Conservation (phyloP, 495 filamentous ascomycete species). For the Aspergillus campestris region DNA sequence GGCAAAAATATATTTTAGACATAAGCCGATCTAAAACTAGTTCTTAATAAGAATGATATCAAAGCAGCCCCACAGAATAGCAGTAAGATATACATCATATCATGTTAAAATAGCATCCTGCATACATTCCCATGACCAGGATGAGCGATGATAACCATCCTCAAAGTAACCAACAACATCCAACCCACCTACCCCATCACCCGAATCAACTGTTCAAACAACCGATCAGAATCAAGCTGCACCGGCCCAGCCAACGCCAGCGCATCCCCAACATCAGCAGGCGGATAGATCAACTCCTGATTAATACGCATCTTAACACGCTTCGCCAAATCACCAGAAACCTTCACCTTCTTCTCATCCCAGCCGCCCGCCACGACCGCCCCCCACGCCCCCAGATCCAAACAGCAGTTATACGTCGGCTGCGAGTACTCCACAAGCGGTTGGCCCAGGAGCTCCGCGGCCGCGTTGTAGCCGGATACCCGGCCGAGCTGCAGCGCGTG, state of each 20-base stretch:
- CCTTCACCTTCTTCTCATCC: conserved; percentile 5
- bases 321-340: conserved; percentile 12
- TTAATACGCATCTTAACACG: conserved; percentile 17
- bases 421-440: conserved; percentile 10
- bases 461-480: conserved; percentile 22
- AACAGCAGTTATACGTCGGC: conserved; percentile 12
- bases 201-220: conserved; percentile 8
- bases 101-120: no score
- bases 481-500: conserved; percentile 24
- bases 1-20: no score
- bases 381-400: conserved; percentile 17
- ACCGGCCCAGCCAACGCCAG: conserved; percentile 12
- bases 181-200: conserved; percentile 3
- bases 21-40: no score
- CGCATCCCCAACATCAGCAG: conserved; percentile 8
- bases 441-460: conserved; percentile 16
- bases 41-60: no score
- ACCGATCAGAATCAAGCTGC: conserved; percentile 5
- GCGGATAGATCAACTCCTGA: conserved; percentile 15
- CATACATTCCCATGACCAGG: no score
- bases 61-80: no score
- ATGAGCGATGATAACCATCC: no score
- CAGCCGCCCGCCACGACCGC: conserved; percentile 14
- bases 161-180: no score
- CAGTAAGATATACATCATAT: no score